Conservation (phyloP, 2,329 filamentous ascomycete genomes). For the Fusarium sp. region DNA sequence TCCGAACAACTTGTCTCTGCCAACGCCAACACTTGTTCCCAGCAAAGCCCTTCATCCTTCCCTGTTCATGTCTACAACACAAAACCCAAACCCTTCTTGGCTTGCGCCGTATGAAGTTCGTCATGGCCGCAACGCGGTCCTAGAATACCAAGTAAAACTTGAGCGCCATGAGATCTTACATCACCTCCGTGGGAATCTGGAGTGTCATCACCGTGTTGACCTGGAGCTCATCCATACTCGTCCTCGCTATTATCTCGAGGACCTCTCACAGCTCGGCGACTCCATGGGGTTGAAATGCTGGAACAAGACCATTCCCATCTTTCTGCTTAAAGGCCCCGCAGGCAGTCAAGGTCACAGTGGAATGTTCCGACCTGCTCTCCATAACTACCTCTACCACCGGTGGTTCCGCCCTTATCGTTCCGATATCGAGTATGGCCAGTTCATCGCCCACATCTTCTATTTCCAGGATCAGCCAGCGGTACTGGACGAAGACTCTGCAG, state of each 20-base stretch:
- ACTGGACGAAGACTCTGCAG: neutral
- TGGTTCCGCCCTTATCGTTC: conserved; percentile 25
- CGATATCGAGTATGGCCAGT: conserved; percentile 27
- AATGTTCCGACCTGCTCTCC: neutral
- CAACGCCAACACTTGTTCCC: neutral
- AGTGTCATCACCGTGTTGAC: neutral
- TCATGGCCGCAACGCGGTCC: accelerated
- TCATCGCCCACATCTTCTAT: conserved; percentile 15
- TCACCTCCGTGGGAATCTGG: neutral
- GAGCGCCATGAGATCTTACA: neutral
- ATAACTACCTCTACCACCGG: conserved; percentile 13
- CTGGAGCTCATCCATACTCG: too few species aligned
- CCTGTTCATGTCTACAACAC: neutral
- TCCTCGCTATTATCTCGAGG: neutral
- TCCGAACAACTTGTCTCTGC: neutral
- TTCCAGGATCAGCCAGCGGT: neutral
- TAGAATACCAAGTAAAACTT: accelerated
- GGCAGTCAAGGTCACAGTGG: accelerated
- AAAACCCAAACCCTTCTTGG: neutral
- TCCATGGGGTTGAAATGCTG: neutral
- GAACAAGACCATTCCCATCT: neutral
- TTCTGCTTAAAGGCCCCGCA: neutral
- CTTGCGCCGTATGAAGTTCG: neutral
- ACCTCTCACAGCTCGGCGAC: neutral
- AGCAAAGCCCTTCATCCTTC: neutral